Conservation (phyloP, 306 rosid species). For the Coriaria nepalensis region DNA sequence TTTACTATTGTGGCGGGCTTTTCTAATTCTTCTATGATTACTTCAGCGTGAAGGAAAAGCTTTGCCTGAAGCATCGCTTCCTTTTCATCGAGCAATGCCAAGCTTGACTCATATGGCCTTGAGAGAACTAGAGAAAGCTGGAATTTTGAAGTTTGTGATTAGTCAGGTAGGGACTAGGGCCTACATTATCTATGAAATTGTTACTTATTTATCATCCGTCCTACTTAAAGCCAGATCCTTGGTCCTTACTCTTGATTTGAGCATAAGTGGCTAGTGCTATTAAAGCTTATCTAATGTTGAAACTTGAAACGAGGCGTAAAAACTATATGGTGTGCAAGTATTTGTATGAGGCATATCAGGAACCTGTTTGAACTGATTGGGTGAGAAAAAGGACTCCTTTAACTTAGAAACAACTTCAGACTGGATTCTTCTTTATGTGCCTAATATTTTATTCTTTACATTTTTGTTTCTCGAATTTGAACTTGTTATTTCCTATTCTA, state of each 20-base stretch:
- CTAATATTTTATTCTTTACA: background rate
- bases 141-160: constrained; percentile 73
- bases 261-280: no score
- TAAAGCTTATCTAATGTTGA: no score
- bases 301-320: no score
- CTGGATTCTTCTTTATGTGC: background rate
- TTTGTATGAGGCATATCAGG: no score
- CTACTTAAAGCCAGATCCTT: no score
- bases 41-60: constrained; percentile 93
- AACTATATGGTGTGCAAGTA: no score
- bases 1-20: constrained; percentile 5
- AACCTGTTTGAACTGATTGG: no score
- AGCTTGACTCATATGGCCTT: constrained; percentile 94
- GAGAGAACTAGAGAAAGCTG: constrained; percentile 72
- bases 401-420: background rate
- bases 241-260: no score
- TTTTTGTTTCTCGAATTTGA: background rate
- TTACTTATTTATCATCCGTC: no score
- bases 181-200: no score
- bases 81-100: constrained; percentile 93
- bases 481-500: background rate
- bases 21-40: no score
- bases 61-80: constrained; percentile 90
- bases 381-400: background rate
- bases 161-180: constrained; percentile 67